Conservation (phyloP, 768 basidiomycete genomes). For the Hygrocybe punicea region DNA sequence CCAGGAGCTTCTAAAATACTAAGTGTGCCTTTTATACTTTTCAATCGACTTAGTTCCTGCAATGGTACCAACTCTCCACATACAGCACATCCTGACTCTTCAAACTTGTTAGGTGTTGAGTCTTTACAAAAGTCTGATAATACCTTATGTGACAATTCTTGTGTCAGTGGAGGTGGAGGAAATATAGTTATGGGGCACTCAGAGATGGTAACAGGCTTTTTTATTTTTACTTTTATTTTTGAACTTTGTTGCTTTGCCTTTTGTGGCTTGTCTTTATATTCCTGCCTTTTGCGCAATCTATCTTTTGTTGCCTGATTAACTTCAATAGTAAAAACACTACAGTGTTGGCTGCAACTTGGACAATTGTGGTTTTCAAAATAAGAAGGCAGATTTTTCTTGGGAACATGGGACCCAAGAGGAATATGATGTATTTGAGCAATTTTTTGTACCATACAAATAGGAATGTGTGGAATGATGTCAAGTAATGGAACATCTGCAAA, state of each 20-base stretch:
- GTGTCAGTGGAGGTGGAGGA: neutral
- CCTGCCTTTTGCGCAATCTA: neutral
- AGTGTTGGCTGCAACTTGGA: neutral
- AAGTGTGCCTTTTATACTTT: constrained; percentile 1
- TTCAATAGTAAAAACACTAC: neutral
- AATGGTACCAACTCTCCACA: constrained; percentile 22
- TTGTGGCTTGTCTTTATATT: no score
- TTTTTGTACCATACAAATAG: neutral
- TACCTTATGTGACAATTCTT: neutral
- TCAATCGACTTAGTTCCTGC: constrained; percentile 4
- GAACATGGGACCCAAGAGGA: neutral
- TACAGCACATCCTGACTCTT: constrained; percentile 32
- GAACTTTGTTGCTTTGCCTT: no score
- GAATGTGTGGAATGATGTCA: neutral
- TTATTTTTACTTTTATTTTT: no score
- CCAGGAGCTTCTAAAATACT: constrained; percentile 5
- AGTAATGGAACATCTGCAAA: neutral
- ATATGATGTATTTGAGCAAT: neutral
- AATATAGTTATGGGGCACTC: no score
- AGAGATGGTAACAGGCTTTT: no score
- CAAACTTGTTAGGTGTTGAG: constrained; percentile 6
- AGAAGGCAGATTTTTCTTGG: neutral
- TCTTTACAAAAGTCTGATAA: constrained; percentile 3
- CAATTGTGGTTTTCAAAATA: constrained; percentile 1
- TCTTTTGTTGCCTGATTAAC: neutral